Conservation (phyloP, 73 alveolate genomes). For the Breviolum minutum region DNA sequence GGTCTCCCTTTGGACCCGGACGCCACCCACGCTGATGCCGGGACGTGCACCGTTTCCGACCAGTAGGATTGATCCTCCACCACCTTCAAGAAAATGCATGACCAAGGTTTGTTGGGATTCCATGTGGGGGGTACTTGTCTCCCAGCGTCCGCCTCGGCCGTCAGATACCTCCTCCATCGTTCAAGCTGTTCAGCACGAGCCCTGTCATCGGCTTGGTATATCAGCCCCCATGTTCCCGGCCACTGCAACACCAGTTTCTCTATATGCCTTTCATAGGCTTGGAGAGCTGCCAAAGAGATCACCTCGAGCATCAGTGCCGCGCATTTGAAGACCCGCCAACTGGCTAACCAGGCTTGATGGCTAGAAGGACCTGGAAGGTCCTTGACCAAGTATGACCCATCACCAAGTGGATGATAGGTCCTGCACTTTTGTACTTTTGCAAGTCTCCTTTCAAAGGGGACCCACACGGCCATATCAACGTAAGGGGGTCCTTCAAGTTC, state of each 20-base stretch:
- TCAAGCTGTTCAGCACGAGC: not conserved
- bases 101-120: not conserved
- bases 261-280: not conserved
- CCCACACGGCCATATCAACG: not conserved
- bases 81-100: not conserved
- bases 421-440: not conserved
- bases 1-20: not conserved
- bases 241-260: not conserved
- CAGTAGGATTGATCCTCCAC: not conserved
- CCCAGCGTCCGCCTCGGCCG: not conserved
- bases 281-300: not conserved
- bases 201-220: slow-evolving; percentile 15
- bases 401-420: not conserved
- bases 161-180: not conserved
- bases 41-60: not conserved
- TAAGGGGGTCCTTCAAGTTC: not conserved
- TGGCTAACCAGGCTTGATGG: not conserved
- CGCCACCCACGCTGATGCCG: not conserved
- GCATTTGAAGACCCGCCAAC: not conserved
- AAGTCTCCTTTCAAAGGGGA: not conserved
- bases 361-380: not conserved
- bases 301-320: not conserved
- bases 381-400: not conserved
- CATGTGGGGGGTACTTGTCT: not conserved
- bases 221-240: not conserved